phyloP scores from a whole-genome alignment of 495 filamentous ascomycete species.

The Pyrenopolyporus hunteri region DNA sequence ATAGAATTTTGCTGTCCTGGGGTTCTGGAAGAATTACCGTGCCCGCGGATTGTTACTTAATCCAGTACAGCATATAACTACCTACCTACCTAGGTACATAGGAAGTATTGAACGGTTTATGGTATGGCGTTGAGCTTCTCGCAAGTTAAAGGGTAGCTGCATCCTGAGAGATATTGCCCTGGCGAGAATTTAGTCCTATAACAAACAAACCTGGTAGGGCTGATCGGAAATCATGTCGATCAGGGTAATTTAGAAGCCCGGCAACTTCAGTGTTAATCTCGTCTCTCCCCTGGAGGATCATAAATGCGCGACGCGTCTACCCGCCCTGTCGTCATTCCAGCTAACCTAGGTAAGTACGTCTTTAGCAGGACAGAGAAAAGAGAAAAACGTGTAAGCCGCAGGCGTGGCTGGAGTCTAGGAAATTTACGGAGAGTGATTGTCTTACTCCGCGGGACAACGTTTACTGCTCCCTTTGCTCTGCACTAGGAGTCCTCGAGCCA shows the following conservation, averaged over 20 bases:
- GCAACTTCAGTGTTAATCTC: neutral
- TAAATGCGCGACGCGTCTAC: slow-evolving; percentile 17
- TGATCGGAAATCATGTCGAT: slow-evolving; percentile 13
- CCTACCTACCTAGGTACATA: too few species aligned
- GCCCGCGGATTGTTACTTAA: slow-evolving; percentile 19
- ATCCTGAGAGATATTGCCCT: neutral
- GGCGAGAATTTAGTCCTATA: slow-evolving; percentile 5
- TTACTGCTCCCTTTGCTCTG: neutral
- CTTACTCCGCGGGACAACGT: neutral
- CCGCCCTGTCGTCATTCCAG: neutral
- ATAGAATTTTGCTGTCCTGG: slow-evolving; percentile 27
- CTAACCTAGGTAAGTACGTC: too few species aligned
- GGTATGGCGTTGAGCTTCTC: slow-evolving; percentile 3
- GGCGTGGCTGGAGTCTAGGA: neutral
- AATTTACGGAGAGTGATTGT: too few species aligned
- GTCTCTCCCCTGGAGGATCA: slow-evolving; percentile 1
- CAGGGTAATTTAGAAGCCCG: neutral
- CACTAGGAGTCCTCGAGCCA: too few species aligned
- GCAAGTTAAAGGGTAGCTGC: neutral
- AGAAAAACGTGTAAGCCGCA: too few species aligned
- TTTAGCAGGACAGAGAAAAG: too few species aligned
- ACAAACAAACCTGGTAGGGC: slow-evolving; percentile 20
- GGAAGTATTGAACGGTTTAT: neutral
- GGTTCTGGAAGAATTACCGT: slow-evolving; percentile 30
- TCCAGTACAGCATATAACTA: slow-evolving; percentile 18